These are phyloP conservation scores for Globisporangium nunn DNA, from an alignment of 352 stramenopile genomes.

Conservation along the genomic window DNA sequence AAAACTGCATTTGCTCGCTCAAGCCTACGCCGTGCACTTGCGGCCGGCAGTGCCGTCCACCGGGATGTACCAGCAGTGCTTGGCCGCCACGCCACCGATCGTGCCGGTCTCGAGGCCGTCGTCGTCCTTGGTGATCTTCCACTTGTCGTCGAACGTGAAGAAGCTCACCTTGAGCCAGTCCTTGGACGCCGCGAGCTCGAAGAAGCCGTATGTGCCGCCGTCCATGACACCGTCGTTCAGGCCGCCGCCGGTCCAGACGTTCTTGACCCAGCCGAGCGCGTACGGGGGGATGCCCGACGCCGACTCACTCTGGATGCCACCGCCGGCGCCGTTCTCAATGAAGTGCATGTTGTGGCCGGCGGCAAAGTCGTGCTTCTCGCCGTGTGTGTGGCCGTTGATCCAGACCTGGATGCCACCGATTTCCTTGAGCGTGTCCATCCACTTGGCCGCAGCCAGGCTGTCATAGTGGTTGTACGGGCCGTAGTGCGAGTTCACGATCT, in stretches of 20 bases:
- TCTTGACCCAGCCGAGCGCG: constrained; percentile 37
- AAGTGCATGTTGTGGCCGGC: constrained; percentile 46
- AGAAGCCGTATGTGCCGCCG: constrained; percentile 34
- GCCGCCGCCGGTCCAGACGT: constrained; percentile 37
- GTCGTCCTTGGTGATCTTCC: constrained; percentile 23
- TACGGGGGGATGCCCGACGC: constrained; percentile 62
- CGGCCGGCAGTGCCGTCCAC: constrained; percentile 22
- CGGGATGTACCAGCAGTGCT: constrained; percentile 48
- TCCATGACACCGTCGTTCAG: constrained; percentile 18
- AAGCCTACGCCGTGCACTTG: constrained; percentile 13
- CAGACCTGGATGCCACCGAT: constrained; percentile 50
- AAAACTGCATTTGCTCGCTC: neutral
- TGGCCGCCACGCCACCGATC: constrained; percentile 13
- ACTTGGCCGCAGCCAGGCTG: constrained; percentile 44
- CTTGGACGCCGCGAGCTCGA: constrained; percentile 22
- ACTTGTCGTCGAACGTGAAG: constrained; percentile 31
- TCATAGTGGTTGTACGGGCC: constrained; percentile 69
- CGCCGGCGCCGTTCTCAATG: constrained; percentile 71
- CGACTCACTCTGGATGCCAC: constrained; percentile 76
- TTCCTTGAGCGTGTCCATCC: constrained; percentile 49
- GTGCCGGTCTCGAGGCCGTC: constrained; percentile 10
- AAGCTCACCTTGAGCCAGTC: constrained; percentile 33
- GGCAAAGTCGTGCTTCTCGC: constrained; percentile 70
- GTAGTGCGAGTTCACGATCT: constrained; percentile 85
- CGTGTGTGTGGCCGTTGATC: constrained; percentile 74